phyloP scores from a whole-genome alignment of 2,329 filamentous ascomycete genomes.

The Xylariaceae sp. region DNA sequence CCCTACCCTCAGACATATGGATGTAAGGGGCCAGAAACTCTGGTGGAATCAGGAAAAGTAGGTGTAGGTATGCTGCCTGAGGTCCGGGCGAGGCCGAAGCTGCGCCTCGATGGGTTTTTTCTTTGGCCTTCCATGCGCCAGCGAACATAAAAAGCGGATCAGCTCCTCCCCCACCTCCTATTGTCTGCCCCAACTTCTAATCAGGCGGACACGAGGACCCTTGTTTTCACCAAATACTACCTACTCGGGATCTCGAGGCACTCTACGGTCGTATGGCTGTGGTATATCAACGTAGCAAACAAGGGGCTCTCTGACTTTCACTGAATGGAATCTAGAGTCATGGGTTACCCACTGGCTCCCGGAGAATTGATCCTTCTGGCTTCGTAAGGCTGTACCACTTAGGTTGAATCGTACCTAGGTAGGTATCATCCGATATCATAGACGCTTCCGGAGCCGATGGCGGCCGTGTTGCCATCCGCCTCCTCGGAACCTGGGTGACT shows the following conservation, averaged over 20 bases:
- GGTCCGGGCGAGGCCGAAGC: too few species aligned
- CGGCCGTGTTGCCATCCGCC: not conserved
- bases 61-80: not conserved
- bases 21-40: too few species aligned
- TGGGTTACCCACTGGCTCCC: too few species aligned
- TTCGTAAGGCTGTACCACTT: not conserved
- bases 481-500: too few species aligned
- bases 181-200: not conserved
- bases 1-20: too few species aligned
- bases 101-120: not conserved
- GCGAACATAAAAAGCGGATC: too few species aligned
- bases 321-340: too few species aligned
- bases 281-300: too few species aligned
- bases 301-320: not conserved
- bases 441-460: not conserved
- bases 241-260: not conserved
- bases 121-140: not conserved
- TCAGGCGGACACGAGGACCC: too few species aligned
- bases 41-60: too few species aligned
- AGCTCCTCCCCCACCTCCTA: not conserved
- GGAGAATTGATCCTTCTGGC: not conserved
- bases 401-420: not conserved
- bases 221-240: not conserved
- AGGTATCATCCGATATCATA: not conserved
- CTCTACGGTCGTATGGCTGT: too few species aligned